phyloP scores from a whole-genome alignment of 179 eudicot genomes.

The Beta macrorhiza region DNA sequence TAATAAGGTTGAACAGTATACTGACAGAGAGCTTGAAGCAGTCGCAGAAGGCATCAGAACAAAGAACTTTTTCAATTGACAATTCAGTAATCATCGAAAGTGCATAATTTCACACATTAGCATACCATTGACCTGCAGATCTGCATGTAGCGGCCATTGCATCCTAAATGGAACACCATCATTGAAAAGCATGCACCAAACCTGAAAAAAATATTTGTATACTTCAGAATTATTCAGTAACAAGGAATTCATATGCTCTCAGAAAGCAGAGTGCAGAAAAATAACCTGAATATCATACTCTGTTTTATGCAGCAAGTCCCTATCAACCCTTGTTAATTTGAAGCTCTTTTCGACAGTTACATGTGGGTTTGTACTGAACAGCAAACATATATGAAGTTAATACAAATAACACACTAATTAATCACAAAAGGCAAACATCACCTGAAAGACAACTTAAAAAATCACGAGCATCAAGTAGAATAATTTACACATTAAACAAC shows the following conservation, averaged over 20 bases:
- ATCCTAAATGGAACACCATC: constrained; percentile 90
- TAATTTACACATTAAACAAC: neutral
- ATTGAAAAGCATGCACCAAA: constrained; percentile 94
- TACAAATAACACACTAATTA: constrained; percentile 8
- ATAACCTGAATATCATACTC: constrained; percentile 47
- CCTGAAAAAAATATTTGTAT: constrained; percentile 39
- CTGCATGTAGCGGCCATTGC: constrained; percentile 95
- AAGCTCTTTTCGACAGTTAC: constrained; percentile 34
- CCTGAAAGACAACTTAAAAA: neutral
- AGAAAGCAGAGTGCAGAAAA: constrained; percentile 10
- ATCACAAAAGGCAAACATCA: neutral
- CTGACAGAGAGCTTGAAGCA: neutral
- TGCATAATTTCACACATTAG: neutral
- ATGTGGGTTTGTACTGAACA: constrained; percentile 40
- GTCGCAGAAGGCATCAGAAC: neutral
- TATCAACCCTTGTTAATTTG: constrained; percentile 40
- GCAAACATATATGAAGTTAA: neutral
- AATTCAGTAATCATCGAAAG: constrained; percentile 6
- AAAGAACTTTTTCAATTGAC: neutral
- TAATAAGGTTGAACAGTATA: neutral
- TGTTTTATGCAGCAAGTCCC: constrained; percentile 36
- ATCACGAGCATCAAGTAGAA: neutral
- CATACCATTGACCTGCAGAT: constrained; percentile 91
- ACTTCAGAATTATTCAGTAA: neutral
- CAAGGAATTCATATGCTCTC: neutral